Percentiles rank a stretch among this genome's conserved stretches.
phyloP scores from a whole-genome alignment of 192 early-diverging fungal genomes.

The Fimicolochytrium jonesii region DNA sequence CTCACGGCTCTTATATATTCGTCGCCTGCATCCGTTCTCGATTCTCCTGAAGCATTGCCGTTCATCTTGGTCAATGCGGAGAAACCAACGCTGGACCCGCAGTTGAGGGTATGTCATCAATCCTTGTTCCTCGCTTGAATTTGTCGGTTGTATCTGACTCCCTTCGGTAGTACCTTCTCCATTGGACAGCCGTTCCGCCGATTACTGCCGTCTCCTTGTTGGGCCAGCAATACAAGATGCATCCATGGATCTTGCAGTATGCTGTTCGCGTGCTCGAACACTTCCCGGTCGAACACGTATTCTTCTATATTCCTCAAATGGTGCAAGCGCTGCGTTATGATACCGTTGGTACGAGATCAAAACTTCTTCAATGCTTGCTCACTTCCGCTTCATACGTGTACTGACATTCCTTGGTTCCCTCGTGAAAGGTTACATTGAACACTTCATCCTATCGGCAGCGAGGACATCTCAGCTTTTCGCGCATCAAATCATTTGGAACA shows the following conservation, averaged over 20 bases:
- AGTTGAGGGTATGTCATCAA: conserved; percentile 23
- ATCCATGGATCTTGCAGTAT: conserved; percentile 94
- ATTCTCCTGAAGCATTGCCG: conserved; percentile 67
- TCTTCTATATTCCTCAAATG: conserved; percentile 98
- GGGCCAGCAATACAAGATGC: conserved; percentile 61
- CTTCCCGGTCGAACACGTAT: conserved; percentile 89
- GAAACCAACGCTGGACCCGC: conserved; percentile 20
- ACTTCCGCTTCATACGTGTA: too few species aligned
- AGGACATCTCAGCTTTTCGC: conserved; percentile 94
- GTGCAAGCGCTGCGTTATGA: conserved; percentile 94
- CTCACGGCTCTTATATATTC: conserved; percentile 30
- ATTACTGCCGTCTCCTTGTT: conserved; percentile 80
- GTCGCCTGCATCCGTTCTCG: conserved; percentile 44
- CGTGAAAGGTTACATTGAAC: conserved; percentile 80
- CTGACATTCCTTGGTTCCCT: neutral
- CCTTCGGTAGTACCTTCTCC: conserved; percentile 54
- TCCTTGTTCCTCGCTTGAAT: neutral
- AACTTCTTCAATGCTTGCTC: too few species aligned
- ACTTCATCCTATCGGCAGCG: conserved; percentile 90
- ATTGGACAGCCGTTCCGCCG: conserved; percentile 87
- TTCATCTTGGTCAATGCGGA: conserved; percentile 63
- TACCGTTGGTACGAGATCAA: conserved; percentile 41
- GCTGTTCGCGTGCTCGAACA: conserved; percentile 85
- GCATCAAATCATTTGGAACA: conserved; percentile 99
- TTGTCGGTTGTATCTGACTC: too few species aligned